phyloP scores from a whole-genome alignment of 2,329 filamentous ascomycete species.

The Xylariomycetidae sp. region DNA sequence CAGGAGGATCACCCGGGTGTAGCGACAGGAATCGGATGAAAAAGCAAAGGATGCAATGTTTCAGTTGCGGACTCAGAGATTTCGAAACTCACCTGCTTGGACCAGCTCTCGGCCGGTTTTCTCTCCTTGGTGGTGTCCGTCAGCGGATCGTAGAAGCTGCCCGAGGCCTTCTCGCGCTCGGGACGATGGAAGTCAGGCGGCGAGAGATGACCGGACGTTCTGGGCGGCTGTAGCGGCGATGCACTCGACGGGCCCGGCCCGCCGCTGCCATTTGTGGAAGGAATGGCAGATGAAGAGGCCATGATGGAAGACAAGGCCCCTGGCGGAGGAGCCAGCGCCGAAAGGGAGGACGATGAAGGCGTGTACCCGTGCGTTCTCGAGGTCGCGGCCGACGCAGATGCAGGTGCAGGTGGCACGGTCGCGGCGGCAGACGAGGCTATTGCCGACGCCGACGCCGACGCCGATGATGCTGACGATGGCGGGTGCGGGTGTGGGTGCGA shows the following conservation, averaged over 20 bases:
- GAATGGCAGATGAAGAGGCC: slow-evolving; percentile 24
- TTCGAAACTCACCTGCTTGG: slow-evolving; percentile 25
- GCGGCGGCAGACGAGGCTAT: background rate
- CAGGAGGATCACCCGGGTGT: background rate
- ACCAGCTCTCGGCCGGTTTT: slow-evolving; percentile 29
- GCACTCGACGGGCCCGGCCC: slow-evolving; percentile 25
- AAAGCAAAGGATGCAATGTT: too few relatives aligned
- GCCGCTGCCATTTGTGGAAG: slow-evolving; percentile 23
- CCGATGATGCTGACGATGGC: slow-evolving; percentile 11
- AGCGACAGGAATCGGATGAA: background rate
- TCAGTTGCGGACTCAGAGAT: too few relatives aligned
- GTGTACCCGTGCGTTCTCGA: slow-evolving; percentile 14
- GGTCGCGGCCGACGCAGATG: slow-evolving; percentile 12
- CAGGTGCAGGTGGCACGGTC: slow-evolving; percentile 2
- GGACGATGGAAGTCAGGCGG: slow-evolving; percentile 27
- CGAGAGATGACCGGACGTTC: slow-evolving; percentile 22
- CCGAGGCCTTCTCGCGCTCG: slow-evolving; percentile 32
- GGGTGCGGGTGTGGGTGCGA: slow-evolving; percentile 15
- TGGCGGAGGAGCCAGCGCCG: slow-evolving; percentile 27
- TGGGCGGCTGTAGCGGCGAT: slow-evolving; percentile 28
- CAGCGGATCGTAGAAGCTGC: slow-evolving; percentile 39
- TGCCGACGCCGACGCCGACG: slow-evolving; percentile 5
- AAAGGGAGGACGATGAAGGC: slow-evolving; percentile 7
- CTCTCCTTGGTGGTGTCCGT: slow-evolving; percentile 37
- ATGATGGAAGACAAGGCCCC: slow-evolving; percentile 27